Percentiles rank a stretch among this genome's conserved stretches.
Conservation (phyloP, 2,329 filamentous ascomycete species). For the Rutstroemia sp. region DNA sequence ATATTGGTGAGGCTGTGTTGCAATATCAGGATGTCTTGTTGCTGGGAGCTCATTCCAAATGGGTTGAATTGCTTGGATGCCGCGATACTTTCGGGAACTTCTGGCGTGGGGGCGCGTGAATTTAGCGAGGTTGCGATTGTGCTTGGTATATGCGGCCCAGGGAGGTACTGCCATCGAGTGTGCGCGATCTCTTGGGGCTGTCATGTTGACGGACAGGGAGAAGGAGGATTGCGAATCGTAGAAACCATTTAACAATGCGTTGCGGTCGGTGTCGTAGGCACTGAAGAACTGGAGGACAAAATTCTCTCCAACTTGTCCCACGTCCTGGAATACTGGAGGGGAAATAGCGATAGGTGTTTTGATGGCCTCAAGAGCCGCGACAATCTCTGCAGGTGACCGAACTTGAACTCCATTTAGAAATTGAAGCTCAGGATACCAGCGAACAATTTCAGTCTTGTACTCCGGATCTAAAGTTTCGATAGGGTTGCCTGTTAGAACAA, state of each 20-base stretch:
- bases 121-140: slow-evolving; percentile 70
- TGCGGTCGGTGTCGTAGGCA: slow-evolving; percentile 66
- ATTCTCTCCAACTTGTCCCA: slow-evolving; percentile 63
- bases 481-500: slow-evolving; percentile 73
- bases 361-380: slow-evolving; percentile 40
- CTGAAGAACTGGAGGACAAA: slow-evolving; percentile 70
- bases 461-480: slow-evolving; percentile 53
- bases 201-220: slow-evolving; percentile 65
- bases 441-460: slow-evolving; percentile 65
- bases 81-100: slow-evolving; percentile 58
- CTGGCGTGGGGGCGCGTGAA: slow-evolving; percentile 55
- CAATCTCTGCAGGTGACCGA: slow-evolving; percentile 63
- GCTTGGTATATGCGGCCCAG: slow-evolving; percentile 70
- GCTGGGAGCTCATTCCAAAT: slow-evolving; percentile 64
- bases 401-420: slow-evolving; percentile 70
- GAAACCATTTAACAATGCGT: slow-evolving; percentile 53
- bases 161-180: slow-evolving; percentile 39
- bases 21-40: slow-evolving; percentile 68
- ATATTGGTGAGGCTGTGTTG: slow-evolving; percentile 62
- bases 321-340: slow-evolving; percentile 66
- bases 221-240: slow-evolving; percentile 74
- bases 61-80: slow-evolving; percentile 56
- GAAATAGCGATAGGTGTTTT: slow-evolving; percentile 54
- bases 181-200: slow-evolving; percentile 42
- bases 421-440: slow-evolving; percentile 77